phyloP scores from a whole-genome alignment of 2,329 filamentous ascomycete species.

The Aspergillus uvarum region DNA sequence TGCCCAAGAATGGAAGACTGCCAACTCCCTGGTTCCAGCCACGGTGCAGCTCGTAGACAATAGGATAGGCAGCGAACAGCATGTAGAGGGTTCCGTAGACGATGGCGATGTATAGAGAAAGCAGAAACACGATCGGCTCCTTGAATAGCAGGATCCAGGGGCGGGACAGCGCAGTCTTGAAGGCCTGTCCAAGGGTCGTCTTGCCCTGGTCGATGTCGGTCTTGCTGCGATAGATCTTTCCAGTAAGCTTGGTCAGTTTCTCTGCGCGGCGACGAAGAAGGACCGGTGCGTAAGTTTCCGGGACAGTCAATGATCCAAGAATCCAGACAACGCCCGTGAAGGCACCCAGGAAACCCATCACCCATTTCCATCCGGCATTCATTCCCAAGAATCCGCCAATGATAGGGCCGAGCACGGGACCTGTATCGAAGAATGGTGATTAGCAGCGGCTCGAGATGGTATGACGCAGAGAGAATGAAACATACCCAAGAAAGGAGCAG shows the following conservation, averaged over 20 bases:
- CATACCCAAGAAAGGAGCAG: conserved; percentile 62
- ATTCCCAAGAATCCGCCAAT: conserved; percentile 66
- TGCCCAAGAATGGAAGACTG: conserved; percentile 50
- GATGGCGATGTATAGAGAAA: conserved; percentile 53
- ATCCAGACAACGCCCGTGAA: conserved; percentile 62
- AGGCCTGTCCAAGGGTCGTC: conserved; percentile 37
- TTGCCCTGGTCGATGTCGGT: conserved; percentile 45
- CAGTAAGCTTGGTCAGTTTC: conserved; percentile 49
- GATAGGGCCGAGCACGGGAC: conserved; percentile 65
- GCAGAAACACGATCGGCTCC: conserved; percentile 53
- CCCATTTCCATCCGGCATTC: conserved; percentile 67
- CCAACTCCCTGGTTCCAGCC: conserved; percentile 50
- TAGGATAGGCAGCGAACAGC: conserved; percentile 54
- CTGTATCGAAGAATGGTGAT: conserved; percentile 3
- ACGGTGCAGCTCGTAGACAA: conserved; percentile 49
- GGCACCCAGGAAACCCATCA: conserved; percentile 62
- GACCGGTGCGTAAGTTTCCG: conserved; percentile 50
- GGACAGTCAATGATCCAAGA: conserved; percentile 30
- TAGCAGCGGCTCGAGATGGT: background rate
- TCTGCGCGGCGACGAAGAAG: conserved; percentile 52
- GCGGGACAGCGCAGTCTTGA: conserved; percentile 51
- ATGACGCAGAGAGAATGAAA: background rate
- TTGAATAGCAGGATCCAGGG: conserved; percentile 51
- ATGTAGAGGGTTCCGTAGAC: conserved; percentile 55
- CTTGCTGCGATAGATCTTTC: conserved; percentile 49